Evolutionary conservation across 768 basidiomycete genomes (phyloP).

Genomic region (Mycena filopes): DNA sequence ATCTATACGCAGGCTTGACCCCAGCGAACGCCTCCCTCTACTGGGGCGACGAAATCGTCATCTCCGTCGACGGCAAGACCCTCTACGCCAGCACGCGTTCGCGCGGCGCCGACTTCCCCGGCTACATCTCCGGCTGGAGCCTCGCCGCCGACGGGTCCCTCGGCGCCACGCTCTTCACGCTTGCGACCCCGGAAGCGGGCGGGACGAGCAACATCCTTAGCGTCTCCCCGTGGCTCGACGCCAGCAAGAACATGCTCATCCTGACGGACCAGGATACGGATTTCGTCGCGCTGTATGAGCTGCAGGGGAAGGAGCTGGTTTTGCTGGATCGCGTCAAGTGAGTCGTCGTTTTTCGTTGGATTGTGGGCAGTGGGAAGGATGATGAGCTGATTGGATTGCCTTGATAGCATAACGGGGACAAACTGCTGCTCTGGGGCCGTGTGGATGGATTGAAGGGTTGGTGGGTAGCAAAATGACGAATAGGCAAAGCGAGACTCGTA

Average conservation of each 20-base stretch:
- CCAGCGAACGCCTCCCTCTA: slow-evolving; percentile 34
- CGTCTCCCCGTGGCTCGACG: slow-evolving; percentile 25
- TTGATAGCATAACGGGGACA: slow-evolving; percentile 20
- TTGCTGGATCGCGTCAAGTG: slow-evolving; percentile 28
- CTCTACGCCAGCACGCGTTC: slow-evolving; percentile 30
- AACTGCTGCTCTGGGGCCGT: slow-evolving; percentile 33
- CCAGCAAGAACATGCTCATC: slow-evolving; percentile 29
- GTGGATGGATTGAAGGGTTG: slow-evolving; percentile 27
- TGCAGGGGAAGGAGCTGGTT: slow-evolving; percentile 23
- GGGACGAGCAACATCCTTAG: slow-evolving; percentile 33
- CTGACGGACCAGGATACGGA: slow-evolving; percentile 32
- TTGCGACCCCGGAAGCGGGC: slow-evolving; percentile 26
- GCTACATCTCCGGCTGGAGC: slow-evolving; percentile 31
- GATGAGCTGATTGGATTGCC: background rate
- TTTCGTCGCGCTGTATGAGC: slow-evolving; percentile 29
- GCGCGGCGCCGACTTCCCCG: slow-evolving; percentile 4
- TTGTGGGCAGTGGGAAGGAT: no score
- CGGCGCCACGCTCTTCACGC: slow-evolving; percentile 18
- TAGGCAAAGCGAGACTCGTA: no score
- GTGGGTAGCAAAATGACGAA: no score
- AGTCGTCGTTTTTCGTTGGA: background rate
- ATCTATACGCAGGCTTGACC: slow-evolving; percentile 17
- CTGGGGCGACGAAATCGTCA: slow-evolving; percentile 37
- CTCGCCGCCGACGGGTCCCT: slow-evolving; percentile 23
- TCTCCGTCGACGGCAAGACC: slow-evolving; percentile 30